These are phyloP conservation scores for Boletus pseudopeckii DNA, from an alignment of 768 basidiomycete genomes.

Conservation along the genomic window DNA sequence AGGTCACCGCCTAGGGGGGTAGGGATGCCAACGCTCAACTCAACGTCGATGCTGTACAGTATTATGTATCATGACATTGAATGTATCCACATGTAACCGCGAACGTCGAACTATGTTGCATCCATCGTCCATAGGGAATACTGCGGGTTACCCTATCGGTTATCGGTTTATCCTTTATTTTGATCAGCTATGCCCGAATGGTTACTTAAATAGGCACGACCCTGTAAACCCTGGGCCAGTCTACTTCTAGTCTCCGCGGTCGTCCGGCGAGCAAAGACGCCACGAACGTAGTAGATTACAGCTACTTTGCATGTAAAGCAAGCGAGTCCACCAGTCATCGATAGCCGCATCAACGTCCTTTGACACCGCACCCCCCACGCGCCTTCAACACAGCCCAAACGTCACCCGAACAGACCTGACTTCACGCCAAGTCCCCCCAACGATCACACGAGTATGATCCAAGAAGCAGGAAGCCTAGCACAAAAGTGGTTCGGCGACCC, in stretches of 20 bases:
- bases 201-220: not conserved
- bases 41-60: constrained; percentile 9
- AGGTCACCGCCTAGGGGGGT: not conserved
- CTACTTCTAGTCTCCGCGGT: not conserved
- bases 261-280: not conserved
- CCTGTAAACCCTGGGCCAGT: not conserved
- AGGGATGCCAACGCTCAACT: not conserved
- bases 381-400: not conserved
- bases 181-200: not conserved
- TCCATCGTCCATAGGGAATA: not conserved
- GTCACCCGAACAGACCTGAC: constrained; percentile 10
- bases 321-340: not conserved
- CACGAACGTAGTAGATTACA: not conserved
- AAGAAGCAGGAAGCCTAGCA: not conserved
- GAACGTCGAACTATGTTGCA: not conserved
- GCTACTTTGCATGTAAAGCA: not conserved
- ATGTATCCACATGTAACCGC: not conserved
- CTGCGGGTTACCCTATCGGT: not conserved
- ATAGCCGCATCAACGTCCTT: not conserved
- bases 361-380: not conserved
- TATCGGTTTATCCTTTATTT: not conserved
- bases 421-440: not conserved
- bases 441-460: not conserved
- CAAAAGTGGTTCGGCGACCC: constrained; percentile 13
- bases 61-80: not conserved